These are phyloP conservation scores for Macadamia integrifolia DNA, from an alignment of 164 flowering plant genomes.

Conservation along the genomic window DNA sequence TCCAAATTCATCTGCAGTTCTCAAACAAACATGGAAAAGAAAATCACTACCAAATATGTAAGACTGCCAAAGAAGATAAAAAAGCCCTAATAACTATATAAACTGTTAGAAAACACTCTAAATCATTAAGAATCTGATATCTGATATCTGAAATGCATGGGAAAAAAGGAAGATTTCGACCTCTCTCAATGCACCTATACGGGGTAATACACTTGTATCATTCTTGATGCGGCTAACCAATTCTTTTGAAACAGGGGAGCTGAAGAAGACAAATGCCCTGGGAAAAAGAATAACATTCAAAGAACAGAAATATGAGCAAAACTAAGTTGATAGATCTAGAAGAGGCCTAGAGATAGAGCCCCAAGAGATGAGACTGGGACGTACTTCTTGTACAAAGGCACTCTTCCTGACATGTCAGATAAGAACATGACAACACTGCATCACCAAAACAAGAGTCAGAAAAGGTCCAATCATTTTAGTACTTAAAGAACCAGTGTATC, in stretches of 20 bases:
- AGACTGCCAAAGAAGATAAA: too few relatives aligned
- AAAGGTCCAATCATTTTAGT: background rate
- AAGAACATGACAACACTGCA: conserved; percentile 86
- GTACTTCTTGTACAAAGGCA: conserved; percentile 91
- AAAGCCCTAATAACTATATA: background rate
- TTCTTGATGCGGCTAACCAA: conserved; percentile 64
- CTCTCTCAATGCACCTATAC: conserved; percentile 92
- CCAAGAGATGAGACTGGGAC: conserved; percentile 13
- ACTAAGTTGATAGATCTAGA: too few relatives aligned
- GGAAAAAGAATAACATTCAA: conserved; percentile 9
- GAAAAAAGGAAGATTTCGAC: conserved; percentile 24
- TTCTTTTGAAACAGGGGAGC: conserved; percentile 80
- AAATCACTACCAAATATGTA: too few relatives aligned
- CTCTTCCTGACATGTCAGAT: conserved; percentile 95
- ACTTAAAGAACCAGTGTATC: conserved; percentile 3
- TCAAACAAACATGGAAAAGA: conserved; percentile 11
- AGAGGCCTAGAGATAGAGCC: too few relatives aligned
- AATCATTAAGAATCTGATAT: background rate
- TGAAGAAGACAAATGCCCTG: conserved; percentile 96
- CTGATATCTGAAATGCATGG: background rate
- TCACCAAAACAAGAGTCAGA: conserved; percentile 13
- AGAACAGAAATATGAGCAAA: background rate
- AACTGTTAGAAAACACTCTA: conserved; percentile 1
- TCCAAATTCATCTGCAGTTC: conserved; percentile 94
- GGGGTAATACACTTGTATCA: conserved; percentile 82